phyloP scores from a whole-genome alignment of 2,329 filamentous ascomycete species.

The Exophiala sp. region DNA sequence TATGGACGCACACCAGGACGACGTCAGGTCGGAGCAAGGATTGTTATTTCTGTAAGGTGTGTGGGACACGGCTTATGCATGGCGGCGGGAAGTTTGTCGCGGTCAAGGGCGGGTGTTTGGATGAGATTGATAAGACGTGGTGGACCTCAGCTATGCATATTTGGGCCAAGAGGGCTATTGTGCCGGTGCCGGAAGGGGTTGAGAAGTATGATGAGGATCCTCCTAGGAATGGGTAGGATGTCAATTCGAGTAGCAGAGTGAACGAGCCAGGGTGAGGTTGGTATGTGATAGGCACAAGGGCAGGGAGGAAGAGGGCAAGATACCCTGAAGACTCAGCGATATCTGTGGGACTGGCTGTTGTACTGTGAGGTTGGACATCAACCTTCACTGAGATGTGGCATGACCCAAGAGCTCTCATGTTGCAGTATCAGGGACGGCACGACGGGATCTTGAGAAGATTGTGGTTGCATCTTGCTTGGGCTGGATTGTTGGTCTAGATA shows the following conservation, averaged over 20 bases:
- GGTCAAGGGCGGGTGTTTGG: slow-evolving; percentile 65
- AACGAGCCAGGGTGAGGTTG: too few relatives aligned
- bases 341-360: background rate
- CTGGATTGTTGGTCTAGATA: too few relatives aligned
- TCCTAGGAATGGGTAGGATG: background rate
- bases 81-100: slow-evolving; percentile 60
- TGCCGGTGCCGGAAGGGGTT: slow-evolving; percentile 64
- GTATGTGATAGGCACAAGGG: too few relatives aligned
- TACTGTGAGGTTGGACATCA: too few relatives aligned
- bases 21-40: slow-evolving; percentile 56
- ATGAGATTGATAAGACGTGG: slow-evolving; percentile 58
- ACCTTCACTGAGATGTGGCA: too few relatives aligned
- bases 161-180: slow-evolving; percentile 65
- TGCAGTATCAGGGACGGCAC: too few relatives aligned
- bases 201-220: slow-evolving; percentile 57
- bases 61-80: slow-evolving; percentile 64
- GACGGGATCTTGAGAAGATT: too few relatives aligned
- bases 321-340: background rate
- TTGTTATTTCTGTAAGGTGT: slow-evolving; percentile 65
- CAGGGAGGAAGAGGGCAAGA: background rate
- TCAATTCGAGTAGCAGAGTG: background rate
- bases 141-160: slow-evolving; percentile 63
- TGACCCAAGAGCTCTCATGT: too few relatives aligned
- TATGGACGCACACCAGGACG: slow-evolving; percentile 53
- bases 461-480: too few relatives aligned